Evolutionary conservation across 768 basidiomycete genomes (phyloP).

Genomic region (Amyloporia xantha): DNA sequence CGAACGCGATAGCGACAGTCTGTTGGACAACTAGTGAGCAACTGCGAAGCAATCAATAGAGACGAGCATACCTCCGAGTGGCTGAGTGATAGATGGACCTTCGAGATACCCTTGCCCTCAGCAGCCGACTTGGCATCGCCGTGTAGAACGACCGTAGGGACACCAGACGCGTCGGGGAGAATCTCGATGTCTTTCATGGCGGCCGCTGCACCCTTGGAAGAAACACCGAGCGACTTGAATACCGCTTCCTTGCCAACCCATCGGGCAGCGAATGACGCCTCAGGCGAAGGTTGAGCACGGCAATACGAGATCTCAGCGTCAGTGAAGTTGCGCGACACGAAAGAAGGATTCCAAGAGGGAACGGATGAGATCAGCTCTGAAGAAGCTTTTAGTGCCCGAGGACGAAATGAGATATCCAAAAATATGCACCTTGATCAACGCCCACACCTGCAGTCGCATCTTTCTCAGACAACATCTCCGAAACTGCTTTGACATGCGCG

Average conservation of each 20-base stretch:
- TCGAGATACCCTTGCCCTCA: constrained; percentile 60
- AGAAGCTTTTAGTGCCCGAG: neutral
- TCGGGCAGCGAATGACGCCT: constrained; percentile 90
- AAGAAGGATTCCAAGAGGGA: constrained; percentile 82
- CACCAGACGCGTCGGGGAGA: constrained; percentile 70
- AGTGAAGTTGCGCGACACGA: constrained; percentile 91
- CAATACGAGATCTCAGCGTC: constrained; percentile 85
- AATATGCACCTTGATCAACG: constrained; percentile 73
- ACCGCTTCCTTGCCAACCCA: constrained; percentile 98
- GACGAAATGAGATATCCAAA: constrained; percentile 1
- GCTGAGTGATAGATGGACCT: constrained; percentile 78
- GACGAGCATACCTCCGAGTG: constrained; percentile 81
- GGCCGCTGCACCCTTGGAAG: constrained; percentile 88
- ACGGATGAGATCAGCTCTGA: constrained; percentile 88
- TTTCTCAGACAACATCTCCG: constrained; percentile 43
- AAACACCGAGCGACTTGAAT: constrained; percentile 90
- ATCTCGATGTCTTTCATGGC: constrained; percentile 98
- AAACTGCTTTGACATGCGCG: constrained; percentile 62
- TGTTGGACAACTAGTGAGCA: constrained; percentile 24
- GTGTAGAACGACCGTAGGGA: constrained; percentile 68
- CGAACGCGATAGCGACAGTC: constrained; percentile 85
- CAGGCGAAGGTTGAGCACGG: constrained; percentile 72
- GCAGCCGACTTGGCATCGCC: constrained; percentile 78
- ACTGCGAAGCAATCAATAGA: neutral
- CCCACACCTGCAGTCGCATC: constrained; percentile 68